Evolutionary conservation across 768 basidiomycete species (phyloP).

Genomic region (Mycena chlorophos): DNA sequence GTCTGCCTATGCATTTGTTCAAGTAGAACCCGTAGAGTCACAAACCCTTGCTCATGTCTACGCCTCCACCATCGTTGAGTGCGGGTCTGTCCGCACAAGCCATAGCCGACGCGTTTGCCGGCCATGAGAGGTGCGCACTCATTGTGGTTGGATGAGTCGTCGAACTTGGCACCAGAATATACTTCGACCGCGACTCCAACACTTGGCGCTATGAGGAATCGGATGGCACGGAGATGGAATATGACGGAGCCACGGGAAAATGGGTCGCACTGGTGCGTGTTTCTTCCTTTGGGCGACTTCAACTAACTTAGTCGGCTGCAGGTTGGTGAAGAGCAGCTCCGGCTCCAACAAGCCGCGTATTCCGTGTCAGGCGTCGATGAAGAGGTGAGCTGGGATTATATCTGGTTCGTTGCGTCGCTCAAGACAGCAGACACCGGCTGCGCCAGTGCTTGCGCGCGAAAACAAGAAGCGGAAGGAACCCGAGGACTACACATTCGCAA

Average conservation of each 20-base stretch:
- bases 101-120: constrained; percentile 69
- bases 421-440: constrained; percentile 57
- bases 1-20: constrained; percentile 77
- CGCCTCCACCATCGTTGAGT: constrained; percentile 48
- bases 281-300: neutral
- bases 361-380: constrained; percentile 93
- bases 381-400: constrained; percentile 62
- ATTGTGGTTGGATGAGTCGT: constrained; percentile 13
- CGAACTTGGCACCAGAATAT: constrained; percentile 46
- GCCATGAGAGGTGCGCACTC: constrained; percentile 62
- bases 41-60: constrained; percentile 38
- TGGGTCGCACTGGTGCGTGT: constrained; percentile 84
- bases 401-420: constrained; percentile 16
- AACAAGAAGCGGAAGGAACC: constrained; percentile 79
- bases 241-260: constrained; percentile 66
- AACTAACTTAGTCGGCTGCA: constrained; percentile 31
- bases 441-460: constrained; percentile 77
- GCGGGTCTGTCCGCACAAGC: constrained; percentile 55
- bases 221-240: constrained; percentile 90
- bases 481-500: constrained; percentile 67
- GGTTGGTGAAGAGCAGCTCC: constrained; percentile 86
- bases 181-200: constrained; percentile 70
- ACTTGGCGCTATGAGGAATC: constrained; percentile 92
- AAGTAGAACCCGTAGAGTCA: constrained; percentile 32
- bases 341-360: constrained; percentile 94